Base-by-base conservation (phyloP, 371 early-diverging fungal species). In the Mucor circinelloides region DNA sequence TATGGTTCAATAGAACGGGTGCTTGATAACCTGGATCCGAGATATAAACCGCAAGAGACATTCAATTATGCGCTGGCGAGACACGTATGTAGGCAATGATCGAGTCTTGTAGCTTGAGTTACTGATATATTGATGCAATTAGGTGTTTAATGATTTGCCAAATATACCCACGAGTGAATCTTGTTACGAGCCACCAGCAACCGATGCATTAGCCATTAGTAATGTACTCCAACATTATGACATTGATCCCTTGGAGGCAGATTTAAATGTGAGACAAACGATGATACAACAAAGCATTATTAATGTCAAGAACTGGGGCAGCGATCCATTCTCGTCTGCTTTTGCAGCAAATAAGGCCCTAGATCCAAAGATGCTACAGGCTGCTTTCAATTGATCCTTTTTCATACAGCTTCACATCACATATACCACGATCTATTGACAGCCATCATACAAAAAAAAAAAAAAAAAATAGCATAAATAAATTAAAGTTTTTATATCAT, bases 1-100 rank as follows among this genome's bases (percentile, higher is more conserved):
- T 77, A 86, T 66, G 89, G 89, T 7, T 84, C 85, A 2, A 92
- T 93, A 17, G 93, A 93, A 65, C 68, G 74, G 2, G 72, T 91
- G 23, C 63, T 92, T 38, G 70, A 72, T 0, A 68, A 77, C 31
- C 36, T 82, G 25, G 44, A 61, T 12, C 63, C 68, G 12, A 66
- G 73, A 50, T 81, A 82, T 62, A 40, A 40, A 2, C 83, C 88
- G 5, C 76, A 83, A 7, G 70, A 72, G 1, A 77, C 73, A 8
- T 91, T 91, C 65, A n/a, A 79, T 38, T 87, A 79, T 46, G 61
- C 80, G 42, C 67, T 75, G 1, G 89, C 90, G 0, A 78, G 92
- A 54, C 60, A 76, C 50, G 86, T 89, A 63, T 34, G 27, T 59
- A 27, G 13, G 19, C 0, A 5, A 42, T 6, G 3, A 6, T 42